Conservation (phyloP, 495 filamentous ascomycete genomes). For the Aspergillus asperescens region DNA sequence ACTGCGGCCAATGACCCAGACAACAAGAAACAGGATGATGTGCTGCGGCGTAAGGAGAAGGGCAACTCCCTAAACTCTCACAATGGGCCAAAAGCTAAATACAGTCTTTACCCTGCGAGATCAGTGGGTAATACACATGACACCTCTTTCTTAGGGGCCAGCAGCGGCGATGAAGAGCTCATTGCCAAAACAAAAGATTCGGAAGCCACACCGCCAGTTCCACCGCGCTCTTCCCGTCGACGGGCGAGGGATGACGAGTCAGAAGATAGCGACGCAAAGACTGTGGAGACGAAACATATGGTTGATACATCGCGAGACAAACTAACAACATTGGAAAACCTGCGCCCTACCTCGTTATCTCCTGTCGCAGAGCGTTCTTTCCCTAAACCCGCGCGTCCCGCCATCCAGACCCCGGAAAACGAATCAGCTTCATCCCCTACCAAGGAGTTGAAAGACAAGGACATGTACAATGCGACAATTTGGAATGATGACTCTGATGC, state of each 20-base stretch:
- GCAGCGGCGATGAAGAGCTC: constrained; percentile 45
- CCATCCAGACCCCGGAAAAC: constrained; percentile 15
- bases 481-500: constrained; percentile 33
- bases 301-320: constrained; percentile 20
- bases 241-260: constrained; percentile 2
- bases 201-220: constrained; percentile 19
- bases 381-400: constrained; percentile 18
- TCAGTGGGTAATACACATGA: constrained; percentile 28
- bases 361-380: constrained; percentile 32
- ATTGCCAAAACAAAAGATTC: constrained; percentile 16
- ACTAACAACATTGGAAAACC: constrained; percentile 15
- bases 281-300: constrained; percentile 1
- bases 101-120: constrained; percentile 26
- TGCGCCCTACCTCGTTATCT: constrained; percentile 22
- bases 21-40: constrained; percentile 14
- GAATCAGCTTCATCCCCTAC: constrained; percentile 10
- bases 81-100: constrained; percentile 20
- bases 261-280: constrained; percentile 7
- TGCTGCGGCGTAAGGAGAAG: constrained; percentile 23
- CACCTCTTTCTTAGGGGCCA: constrained; percentile 48
- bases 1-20: constrained; percentile 12
- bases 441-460: constrained; percentile 19
- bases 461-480: constrained; percentile 30
- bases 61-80: constrained; percentile 24
- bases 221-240: constrained; percentile 6